Conservation (phyloP, 768 basidiomycete species). For the Mycena indigotica region DNA sequence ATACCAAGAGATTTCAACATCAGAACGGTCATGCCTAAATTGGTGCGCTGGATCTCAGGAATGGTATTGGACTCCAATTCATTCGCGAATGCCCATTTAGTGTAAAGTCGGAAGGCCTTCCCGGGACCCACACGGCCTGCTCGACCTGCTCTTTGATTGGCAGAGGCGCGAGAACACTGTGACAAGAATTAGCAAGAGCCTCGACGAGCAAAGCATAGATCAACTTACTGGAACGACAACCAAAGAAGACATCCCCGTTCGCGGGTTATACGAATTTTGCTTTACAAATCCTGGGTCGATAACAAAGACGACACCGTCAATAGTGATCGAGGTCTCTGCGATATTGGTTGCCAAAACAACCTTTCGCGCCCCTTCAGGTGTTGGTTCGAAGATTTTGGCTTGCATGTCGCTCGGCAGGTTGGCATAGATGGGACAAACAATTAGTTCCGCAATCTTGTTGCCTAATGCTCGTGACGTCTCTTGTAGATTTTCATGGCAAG, state of each 20-base stretch:
- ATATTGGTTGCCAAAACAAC: slow-evolving; percentile 99
- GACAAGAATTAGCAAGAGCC: too few species aligned
- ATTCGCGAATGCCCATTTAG: slow-evolving; percentile 96
- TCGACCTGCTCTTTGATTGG: slow-evolving; percentile 94
- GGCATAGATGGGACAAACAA: slow-evolving; percentile 97
- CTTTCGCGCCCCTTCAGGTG: slow-evolving; percentile 93
- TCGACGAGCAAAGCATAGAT: too few species aligned
- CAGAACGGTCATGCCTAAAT: slow-evolving; percentile 92
- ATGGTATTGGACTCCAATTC: slow-evolving; percentile 97
- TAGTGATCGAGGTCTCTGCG: slow-evolving; percentile 99
- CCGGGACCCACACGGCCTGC: slow-evolving; percentile 98
- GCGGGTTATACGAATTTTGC: slow-evolving; percentile 97
- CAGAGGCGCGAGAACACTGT: slow-evolving; percentile 95
- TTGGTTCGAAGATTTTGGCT: slow-evolving; percentile 98
- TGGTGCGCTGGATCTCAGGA: slow-evolving; percentile 98
- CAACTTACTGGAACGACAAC: slow-evolving; percentile 92
- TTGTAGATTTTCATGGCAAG: slow-evolving; percentile 92
- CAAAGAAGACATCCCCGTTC: slow-evolving; percentile 97
- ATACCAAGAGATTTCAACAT: slow-evolving; percentile 96
- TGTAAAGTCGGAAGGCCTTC: slow-evolving; percentile 97
- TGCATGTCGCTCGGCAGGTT: slow-evolving; percentile 99
- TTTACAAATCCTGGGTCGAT: slow-evolving; percentile 99
- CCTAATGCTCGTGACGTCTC: slow-evolving; percentile 94
- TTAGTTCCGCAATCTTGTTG: slow-evolving; percentile 92
- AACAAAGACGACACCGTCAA: slow-evolving; percentile 98